Evolutionary conservation across 2,329 filamentous ascomycete species (phyloP), one percentile per base, ranked within the genome.

Genomic region (Huntiella omanensis): DNA sequence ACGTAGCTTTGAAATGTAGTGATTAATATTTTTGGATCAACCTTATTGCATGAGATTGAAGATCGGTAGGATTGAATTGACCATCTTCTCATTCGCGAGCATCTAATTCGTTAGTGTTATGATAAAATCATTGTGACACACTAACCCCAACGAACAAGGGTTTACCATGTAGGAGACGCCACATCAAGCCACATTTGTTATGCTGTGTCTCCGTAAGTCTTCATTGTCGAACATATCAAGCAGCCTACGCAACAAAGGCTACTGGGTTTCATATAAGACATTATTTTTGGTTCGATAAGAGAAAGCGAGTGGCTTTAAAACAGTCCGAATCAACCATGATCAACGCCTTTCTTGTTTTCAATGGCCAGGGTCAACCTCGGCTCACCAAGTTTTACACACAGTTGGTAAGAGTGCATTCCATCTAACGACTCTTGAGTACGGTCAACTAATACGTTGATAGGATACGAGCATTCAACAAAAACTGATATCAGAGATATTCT

Each of bases 321-420:
- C 16, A 16, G 15, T 16, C 15, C 16, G 7, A 17, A 36, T 8
- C 43, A 52, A 65, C 54, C 54, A 98, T 98, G 91, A 96, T 98
- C 63, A 98, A 94, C 70, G 91, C 92, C 32, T 88, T 98, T 51
- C 71, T 98, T 54, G 88, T 98, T 60, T 98, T 98, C 70, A 98
- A 98, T 59, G 94, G 94, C 67, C 85, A 88, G 56, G 91, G 91
- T 53, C 88, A 98, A 64, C 88, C 91, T 34, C 81, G 91, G 47
- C 73, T 98, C 60, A 96, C 88, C 56, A 96, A 96, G 58, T 98
- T 98, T 70, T 98, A 98, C 62, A 95, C 88, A 2, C 88, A 96
- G 61, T 77, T 98, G 54, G 88, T 93, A 64, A 50, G 64, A 45
- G 2, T 33, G 22, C 16, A 38, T 15, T 33, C 6, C 38, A 12